These are phyloP conservation scores for Marsdenia floribunda DNA, from an alignment of 257 asterid species.

Conservation along the genomic window DNA sequence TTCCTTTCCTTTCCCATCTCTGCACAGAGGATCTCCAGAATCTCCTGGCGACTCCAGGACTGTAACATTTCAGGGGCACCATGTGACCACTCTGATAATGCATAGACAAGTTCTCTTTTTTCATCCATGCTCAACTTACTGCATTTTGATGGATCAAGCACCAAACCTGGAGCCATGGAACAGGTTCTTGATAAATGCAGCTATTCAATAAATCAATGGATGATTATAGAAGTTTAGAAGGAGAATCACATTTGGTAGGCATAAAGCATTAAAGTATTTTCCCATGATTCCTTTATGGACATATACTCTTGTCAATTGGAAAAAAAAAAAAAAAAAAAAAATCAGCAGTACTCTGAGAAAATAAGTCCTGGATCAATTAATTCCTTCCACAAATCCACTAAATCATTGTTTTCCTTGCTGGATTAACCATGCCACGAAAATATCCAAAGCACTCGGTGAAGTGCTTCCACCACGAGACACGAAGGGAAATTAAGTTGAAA, in stretches of 20 bases:
- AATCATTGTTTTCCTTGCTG: not conserved
- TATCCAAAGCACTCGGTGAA: not conserved
- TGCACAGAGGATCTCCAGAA: slow-evolving; percentile 79
- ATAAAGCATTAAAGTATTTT: too few species aligned
- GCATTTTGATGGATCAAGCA: slow-evolving; percentile 64
- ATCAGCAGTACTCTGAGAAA: not conserved
- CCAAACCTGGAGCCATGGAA: slow-evolving; percentile 43
- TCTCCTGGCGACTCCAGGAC: slow-evolving; percentile 92
- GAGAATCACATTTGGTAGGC: not conserved
- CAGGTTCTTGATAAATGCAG: slow-evolving; percentile 4
- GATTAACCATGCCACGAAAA: not conserved
- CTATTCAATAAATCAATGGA: not conserved
- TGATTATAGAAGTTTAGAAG: not conserved
- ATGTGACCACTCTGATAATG: slow-evolving; percentile 62
- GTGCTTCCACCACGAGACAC: not conserved
- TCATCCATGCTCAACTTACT: slow-evolving; percentile 72
- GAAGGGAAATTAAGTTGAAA: not conserved
- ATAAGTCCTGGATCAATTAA: not conserved
- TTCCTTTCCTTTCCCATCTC: slow-evolving; percentile 97
- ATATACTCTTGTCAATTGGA: not conserved
- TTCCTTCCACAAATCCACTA: not conserved
- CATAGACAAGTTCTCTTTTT: slow-evolving; percentile 71
- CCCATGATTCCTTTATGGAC: not conserved
- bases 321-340: too few species aligned
- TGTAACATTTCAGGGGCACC: slow-evolving; percentile 73